Conservation (phyloP, 805 yeast genomes). For the Kuraishia capsulata region DNA sequence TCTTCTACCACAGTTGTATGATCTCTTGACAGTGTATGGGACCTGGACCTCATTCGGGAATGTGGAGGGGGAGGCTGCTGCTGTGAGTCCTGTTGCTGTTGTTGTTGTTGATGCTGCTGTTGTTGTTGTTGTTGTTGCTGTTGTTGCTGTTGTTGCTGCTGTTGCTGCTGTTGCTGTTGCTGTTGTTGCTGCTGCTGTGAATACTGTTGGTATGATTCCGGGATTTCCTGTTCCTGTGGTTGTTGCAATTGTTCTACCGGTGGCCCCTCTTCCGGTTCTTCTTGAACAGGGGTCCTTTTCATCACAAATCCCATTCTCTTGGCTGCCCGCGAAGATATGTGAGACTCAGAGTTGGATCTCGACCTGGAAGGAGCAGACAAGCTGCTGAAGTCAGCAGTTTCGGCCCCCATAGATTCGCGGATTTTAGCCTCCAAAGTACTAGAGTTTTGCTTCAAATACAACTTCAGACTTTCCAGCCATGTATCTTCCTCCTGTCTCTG, state of each 20-base stretch:
- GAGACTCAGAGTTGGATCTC: constrained; percentile 29
- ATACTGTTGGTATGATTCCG: not conserved
- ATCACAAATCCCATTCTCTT: constrained; percentile 71
- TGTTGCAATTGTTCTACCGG: constrained; percentile 5
- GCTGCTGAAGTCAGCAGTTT: not conserved
- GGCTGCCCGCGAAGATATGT: constrained; percentile 54
- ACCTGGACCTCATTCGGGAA: constrained; percentile 2
- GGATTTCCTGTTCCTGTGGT: constrained; percentile 1
- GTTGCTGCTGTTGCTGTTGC: constrained; percentile 9
- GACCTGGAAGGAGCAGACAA: constrained; percentile 3
- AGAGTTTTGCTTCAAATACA: constrained; percentile 27
- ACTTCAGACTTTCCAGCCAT: constrained; percentile 33
- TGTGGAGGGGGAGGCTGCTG: constrained; percentile 7
- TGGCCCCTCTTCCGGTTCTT: not conserved
- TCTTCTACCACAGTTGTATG: constrained; percentile 18
- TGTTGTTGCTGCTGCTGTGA: constrained; percentile 5
- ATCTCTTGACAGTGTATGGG: constrained; percentile 5
- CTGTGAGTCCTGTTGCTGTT: constrained; percentile 8
- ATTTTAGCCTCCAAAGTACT: constrained; percentile 21
- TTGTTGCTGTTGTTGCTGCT: constrained; percentile 5
- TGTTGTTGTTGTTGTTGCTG: not conserved
- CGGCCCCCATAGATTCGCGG: constrained; percentile 8
- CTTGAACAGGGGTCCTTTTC: constrained; percentile 20
- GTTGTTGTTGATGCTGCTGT: not conserved
- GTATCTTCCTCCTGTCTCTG: constrained; percentile 32